A percentile compares a stretch with the other conserved stretches of the same genome.
Evolutionary conservation across 2,329 filamentous ascomycete genomes (phyloP).

Genomic region (Escovopsis sp.): DNA sequence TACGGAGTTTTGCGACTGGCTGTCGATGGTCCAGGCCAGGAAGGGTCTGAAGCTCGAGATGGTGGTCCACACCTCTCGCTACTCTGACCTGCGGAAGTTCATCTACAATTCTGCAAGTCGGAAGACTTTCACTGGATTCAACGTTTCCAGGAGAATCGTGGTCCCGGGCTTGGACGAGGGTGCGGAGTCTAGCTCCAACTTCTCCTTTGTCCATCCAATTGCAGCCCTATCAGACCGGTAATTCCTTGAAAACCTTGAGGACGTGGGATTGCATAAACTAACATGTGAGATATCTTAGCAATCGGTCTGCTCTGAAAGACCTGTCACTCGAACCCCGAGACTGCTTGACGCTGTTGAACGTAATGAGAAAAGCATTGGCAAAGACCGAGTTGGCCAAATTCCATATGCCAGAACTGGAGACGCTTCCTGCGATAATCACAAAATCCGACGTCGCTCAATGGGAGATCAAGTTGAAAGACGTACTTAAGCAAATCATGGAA

Average conservation of each 20-base stretch:
- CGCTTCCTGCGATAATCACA: conserved; percentile 36
- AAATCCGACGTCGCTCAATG: conserved; percentile 53
- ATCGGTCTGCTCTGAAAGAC: conserved; percentile 2
- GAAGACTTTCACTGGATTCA: conserved; percentile 37
- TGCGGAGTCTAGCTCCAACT: conserved; percentile 20
- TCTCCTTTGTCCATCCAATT: conserved; percentile 52
- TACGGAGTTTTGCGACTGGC: conserved; percentile 52
- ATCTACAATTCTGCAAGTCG: conserved; percentile 35
- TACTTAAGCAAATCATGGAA: conserved; percentile 45
- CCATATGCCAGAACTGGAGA: neutral
- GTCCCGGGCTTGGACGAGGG: conserved; percentile 30
- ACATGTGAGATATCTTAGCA: neutral
- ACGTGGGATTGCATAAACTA: neutral
- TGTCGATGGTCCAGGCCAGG: conserved; percentile 44
- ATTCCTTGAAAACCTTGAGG: conserved; percentile 2
- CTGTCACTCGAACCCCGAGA: conserved; percentile 5
- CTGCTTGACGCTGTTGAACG: conserved; percentile 1
- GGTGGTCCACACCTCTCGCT: conserved; percentile 52
- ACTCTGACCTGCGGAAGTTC: conserved; percentile 68
- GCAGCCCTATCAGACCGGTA: conserved; percentile 43
- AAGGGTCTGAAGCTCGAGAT: conserved; percentile 50
- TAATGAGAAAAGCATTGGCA: conserved; percentile 1
- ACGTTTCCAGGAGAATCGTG: conserved; percentile 24
- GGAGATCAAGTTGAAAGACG: conserved; percentile 43
- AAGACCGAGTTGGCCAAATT: conserved; percentile 1